Evolutionary conservation across 129 eudicot genomes (phyloP).

Genomic region (Tagetes erecta): DNA sequence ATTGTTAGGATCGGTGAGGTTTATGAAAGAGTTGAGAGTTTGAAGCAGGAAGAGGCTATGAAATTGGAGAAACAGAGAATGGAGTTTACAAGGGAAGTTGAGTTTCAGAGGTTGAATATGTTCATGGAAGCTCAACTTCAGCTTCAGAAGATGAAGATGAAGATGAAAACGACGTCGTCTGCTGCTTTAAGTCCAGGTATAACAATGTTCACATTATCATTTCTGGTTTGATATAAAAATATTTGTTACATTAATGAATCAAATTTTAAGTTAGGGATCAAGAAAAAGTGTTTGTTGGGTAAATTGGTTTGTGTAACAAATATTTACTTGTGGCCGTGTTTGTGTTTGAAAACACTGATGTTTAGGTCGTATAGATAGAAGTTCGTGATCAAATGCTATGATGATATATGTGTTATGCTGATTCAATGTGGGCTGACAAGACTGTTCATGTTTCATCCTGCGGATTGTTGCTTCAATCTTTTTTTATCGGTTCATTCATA

Average conservation of each 20-base stretch:
- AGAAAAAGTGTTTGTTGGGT: no score
- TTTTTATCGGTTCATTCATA: not conserved
- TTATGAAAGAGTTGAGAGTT: constrained; percentile 50
- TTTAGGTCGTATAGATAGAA: not conserved
- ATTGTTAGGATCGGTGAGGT: constrained; percentile 50
- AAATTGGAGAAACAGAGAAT: constrained; percentile 64
- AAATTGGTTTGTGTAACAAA: not conserved
- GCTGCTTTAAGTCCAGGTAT: constrained; percentile 30
- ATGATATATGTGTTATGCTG: not conserved
- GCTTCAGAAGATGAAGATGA: constrained; percentile 49
- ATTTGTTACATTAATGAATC: not conserved
- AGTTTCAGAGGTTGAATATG: constrained; percentile 62
- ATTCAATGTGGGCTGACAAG: not conserved
- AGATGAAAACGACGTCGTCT: constrained; percentile 19
- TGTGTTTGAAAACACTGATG: not conserved
- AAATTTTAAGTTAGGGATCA: no score
- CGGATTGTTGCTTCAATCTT: not conserved
- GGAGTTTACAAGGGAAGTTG: constrained; percentile 55
- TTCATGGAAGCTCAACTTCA: constrained; percentile 51
- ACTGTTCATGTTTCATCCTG: not conserved
- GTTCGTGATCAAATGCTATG: not conserved
- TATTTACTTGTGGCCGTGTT: not conserved
- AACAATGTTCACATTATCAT: not conserved
- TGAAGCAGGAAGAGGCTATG: constrained; percentile 56
- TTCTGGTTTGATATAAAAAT: no score